A percentile compares a stretch with the other conserved stretches of the same genome.
Evolutionary conservation across 2,329 filamentous ascomycete genomes (phyloP).

Genomic region (Paecilomyces sp.): DNA sequence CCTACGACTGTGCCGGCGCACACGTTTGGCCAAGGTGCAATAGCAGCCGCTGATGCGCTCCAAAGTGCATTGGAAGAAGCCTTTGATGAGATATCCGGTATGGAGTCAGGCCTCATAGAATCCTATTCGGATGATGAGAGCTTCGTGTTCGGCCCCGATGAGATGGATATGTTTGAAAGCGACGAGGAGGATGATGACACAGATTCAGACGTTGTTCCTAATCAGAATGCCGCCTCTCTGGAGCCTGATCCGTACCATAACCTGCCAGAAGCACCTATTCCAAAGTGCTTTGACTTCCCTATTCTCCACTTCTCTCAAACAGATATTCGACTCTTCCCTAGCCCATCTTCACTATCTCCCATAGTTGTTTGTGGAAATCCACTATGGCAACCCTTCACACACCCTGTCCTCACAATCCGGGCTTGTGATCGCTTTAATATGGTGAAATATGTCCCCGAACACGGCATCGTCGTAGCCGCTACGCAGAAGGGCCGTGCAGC

Average conservation of each 20-base stretch:
- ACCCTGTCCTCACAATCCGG: slow-evolving; percentile 14
- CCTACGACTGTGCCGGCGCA: background rate
- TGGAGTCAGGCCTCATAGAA: background rate
- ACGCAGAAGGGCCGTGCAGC: slow-evolving; percentile 52
- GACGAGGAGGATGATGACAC: slow-evolving; percentile 10
- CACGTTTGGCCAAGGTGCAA: background rate
- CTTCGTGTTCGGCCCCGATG: background rate
- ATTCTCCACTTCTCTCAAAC: slow-evolving; percentile 36
- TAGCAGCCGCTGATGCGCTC: background rate
- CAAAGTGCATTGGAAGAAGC: background rate
- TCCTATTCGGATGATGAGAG: background rate
- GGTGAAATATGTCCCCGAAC: slow-evolving; percentile 50
- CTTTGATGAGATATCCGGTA: background rate
- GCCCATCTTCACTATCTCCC: slow-evolving; percentile 22
- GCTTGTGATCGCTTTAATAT: slow-evolving; percentile 50
- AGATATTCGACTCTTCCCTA: slow-evolving; percentile 29
- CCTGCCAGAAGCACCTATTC: slow-evolving; percentile 9
- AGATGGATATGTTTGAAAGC: slow-evolving; percentile 1
- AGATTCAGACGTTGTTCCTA: slow-evolving; percentile 3
- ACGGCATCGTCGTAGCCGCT: slow-evolving; percentile 52
- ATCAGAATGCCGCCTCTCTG: slow-evolving; percentile 1
- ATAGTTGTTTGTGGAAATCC: slow-evolving; percentile 24
- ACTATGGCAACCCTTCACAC: slow-evolving; percentile 21
- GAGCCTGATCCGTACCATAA: slow-evolving; percentile 3
- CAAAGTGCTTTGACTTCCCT: slow-evolving; percentile 24